These are phyloP conservation scores for Rhytidiadelphus loreus DNA, from an alignment of 225 moss, liverwort and hornwort genomes.

Conservation along the genomic window DNA sequence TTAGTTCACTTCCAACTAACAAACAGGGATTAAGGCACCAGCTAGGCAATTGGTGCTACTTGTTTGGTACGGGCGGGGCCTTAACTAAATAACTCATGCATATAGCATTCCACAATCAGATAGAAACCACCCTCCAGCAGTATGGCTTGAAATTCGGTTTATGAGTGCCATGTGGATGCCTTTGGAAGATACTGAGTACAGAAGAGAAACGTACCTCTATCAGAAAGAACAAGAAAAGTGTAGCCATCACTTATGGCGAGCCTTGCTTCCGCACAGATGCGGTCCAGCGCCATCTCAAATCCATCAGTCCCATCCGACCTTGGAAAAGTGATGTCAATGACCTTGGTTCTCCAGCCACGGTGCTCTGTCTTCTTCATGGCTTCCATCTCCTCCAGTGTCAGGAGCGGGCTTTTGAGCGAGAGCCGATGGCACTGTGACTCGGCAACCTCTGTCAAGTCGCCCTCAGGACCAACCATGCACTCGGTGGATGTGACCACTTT, in stretches of 20 bases:
- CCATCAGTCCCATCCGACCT: slow-evolving; percentile 51
- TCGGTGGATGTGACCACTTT: slow-evolving; percentile 85
- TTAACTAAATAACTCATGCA: background rate
- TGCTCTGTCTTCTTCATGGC: slow-evolving; percentile 57
- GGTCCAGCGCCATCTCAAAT: slow-evolving; percentile 69
- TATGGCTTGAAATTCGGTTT: background rate
- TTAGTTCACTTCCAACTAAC: background rate
- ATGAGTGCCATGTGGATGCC: background rate
- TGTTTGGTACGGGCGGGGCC: no score
- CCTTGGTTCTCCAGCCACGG: slow-evolving; percentile 52
- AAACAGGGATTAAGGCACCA: background rate
- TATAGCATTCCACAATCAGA: background rate
- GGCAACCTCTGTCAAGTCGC: slow-evolving; percentile 62
- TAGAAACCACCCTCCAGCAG: background rate
- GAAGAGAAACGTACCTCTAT: slow-evolving; percentile 43
- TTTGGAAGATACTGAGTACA: background rate
- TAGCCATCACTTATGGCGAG: slow-evolving; percentile 54
- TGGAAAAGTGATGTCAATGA: slow-evolving; percentile 67
- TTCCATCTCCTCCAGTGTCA: slow-evolving; percentile 74
- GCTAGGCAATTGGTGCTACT: background rate
- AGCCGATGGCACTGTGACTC: slow-evolving; percentile 71
- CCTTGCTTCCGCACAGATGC: slow-evolving; percentile 64
- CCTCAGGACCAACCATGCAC: slow-evolving; percentile 84
- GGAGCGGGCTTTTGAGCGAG: slow-evolving; percentile 57
- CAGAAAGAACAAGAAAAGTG: slow-evolving; percentile 64